A percentile compares a stretch with the other conserved stretches of the same genome.
These are phyloP conservation scores for Croton setiger DNA, from an alignment of 441 rosid genomes.

Conservation along the genomic window DNA sequence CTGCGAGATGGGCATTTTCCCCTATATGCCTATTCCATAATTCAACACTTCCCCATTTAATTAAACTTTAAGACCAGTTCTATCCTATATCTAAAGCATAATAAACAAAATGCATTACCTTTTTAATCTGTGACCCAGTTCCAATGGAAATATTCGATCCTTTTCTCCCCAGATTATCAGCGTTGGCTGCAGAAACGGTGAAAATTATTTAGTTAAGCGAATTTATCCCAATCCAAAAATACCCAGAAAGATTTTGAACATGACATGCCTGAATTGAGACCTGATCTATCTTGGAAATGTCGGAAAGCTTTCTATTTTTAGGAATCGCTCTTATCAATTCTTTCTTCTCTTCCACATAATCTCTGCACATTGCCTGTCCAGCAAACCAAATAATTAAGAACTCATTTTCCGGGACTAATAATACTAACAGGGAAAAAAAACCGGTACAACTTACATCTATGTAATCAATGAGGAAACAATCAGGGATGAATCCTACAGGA, in stretches of 20 bases:
- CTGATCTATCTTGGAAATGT: conserved; percentile 47
- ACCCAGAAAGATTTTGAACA: too few relatives aligned
- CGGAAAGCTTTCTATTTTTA: conserved; percentile 48
- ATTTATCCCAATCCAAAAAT: not conserved
- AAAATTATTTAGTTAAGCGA: not conserved
- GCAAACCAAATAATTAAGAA: too few relatives aligned
- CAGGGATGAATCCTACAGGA: conserved; percentile 39
- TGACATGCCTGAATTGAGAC: conserved; percentile 33
- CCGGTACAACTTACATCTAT: conserved; percentile 42
- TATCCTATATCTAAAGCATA: not conserved
- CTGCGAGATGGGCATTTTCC: conserved; percentile 45
- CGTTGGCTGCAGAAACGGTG: conserved; percentile 45
- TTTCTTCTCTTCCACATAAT: conserved; percentile 55
- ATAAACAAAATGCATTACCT: conserved; percentile 25
- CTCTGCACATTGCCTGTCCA: conserved; percentile 57
- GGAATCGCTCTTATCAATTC: conserved; percentile 63
- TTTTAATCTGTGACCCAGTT: conserved; percentile 50
- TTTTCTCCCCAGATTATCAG: conserved; percentile 77
- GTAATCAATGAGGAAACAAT: conserved; percentile 59
- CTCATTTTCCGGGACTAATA: too few relatives aligned
- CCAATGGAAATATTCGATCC: conserved; percentile 64
- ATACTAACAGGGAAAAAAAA: not conserved
- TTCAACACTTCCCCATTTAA: not conserved
- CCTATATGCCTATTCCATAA: conserved; percentile 50
- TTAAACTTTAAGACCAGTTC: not conserved